Base-by-base conservation (phyloP, 139 green algal genomes). In the Chlamydomonas urium region DNA sequence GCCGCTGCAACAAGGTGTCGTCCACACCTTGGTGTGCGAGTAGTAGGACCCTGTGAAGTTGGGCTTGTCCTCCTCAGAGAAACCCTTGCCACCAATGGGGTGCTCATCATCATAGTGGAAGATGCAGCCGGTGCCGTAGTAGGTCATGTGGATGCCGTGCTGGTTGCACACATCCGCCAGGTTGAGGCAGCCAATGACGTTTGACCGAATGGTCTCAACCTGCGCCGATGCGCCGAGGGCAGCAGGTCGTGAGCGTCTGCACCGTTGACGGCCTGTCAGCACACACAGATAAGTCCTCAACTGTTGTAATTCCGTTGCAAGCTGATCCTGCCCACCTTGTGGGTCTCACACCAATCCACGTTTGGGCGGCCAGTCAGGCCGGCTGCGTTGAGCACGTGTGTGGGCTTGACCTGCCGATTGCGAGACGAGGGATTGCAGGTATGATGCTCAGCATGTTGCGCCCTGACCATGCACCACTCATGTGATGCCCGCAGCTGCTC, bases 11-110 rank as follows among this genome's bases (percentile, higher is more conserved):
- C n/a, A n/a, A n/a, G n/a, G n/a, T n/a, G n/a, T n/a, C n/a, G n/a
- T n/a, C n/a, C n/a, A 3, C 73, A 88, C 89, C 88, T 99, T 99
- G 66, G 88, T 95, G 75, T 94, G 77, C 2, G 90, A 97, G 86
- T 99, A 99, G 88, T 96, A 99, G 2, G 90, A 97, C 42, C 94
- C 94, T 0, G 84, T 93, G 83, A 99, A 99, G 85, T 99, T 99
- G 67, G 94, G 86, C 26, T 79, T 90, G 77, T 99, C 94, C 19
- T 66, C 70, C 84, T 99, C 94, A 57, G 78, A 96, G 88, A 99
- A 99, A 28, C 95, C 95, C 70, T 89, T 90, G 77, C 88, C 90
- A 38, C 90, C 65, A 1, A 87, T 81, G 73, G 91, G 90, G 47
- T 95, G 73, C 28, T 88, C 80, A 28, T 95, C 82, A 69, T 99